Base-by-base conservation (phyloP, 2,329 filamentous ascomycete species). In the Sporothrix schenckii region DNA sequence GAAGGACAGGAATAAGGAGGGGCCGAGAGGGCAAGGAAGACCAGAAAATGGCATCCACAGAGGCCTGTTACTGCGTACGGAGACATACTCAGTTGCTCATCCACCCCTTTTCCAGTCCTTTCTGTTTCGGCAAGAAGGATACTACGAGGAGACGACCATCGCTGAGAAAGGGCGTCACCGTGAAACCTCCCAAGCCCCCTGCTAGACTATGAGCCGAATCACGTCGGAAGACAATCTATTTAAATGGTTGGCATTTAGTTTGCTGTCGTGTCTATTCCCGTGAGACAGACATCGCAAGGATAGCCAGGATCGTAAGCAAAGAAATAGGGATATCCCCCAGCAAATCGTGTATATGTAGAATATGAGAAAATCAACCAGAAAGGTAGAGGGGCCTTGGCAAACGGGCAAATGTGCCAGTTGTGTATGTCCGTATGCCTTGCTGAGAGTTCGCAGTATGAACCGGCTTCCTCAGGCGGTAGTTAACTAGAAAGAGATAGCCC, bases 391-490 rank as follows among this genome's bases (percentile, higher is more conserved):
- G 41, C 19, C 30, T 21, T 41, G 54, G 54, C 54, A 58, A 58
- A 39, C 9, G 16, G 53, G 14, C 14, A 58, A 34, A n/a, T 9
- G 34, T 24, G 39, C 44, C 56, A 61, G 34, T 44, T 13, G 34
- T 41, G 56, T 60, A 19, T 60, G 14, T 44, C 11, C 11, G 41
- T 44, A 16, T 44, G 41, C 14, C 34, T 34, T 34, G 34, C 4
- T 34, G 34, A 34, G 34, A 34, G 34, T 7, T 34, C 7, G 34
- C 1, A 44, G 41, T 44, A 10, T 44, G 58, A 24, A 34, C 39
- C 56, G 58, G 58, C 58, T 61, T 61, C 58, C 13, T 61, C 58
- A 44, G 47, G 44, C 27, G 63, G 63, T 50, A 52, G 27, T 66
- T 66, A 34, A 34, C 27, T 50, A 41, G 47, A 27, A 39, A 66